phyloP scores from a whole-genome alignment of 805 yeast genomes.

The Cyberlindnera suaveolens region DNA sequence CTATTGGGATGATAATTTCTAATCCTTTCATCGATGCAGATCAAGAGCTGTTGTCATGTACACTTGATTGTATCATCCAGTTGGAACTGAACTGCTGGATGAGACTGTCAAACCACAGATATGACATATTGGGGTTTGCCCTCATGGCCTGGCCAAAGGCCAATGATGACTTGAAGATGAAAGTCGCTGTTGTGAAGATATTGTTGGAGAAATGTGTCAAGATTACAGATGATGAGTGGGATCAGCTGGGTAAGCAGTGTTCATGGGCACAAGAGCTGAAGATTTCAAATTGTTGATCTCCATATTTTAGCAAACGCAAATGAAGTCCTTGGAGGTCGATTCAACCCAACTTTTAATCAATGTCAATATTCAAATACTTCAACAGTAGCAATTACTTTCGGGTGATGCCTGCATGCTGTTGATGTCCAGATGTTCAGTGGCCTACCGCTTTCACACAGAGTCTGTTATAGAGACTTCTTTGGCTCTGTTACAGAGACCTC shows the following conservation, averaged over 20 bases:
- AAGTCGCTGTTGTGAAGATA: neutral
- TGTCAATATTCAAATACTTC: too few relatives aligned
- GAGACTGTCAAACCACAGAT: slow-evolving; percentile 12
- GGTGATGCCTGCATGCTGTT: too few relatives aligned
- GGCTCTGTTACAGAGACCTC: too few relatives aligned
- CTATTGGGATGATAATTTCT: slow-evolving; percentile 15
- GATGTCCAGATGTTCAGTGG: too few relatives aligned
- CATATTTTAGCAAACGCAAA: too few relatives aligned
- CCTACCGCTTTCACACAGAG: too few relatives aligned
- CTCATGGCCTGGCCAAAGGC: slow-evolving; percentile 10
- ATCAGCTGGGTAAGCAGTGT: slow-evolving; percentile 1
- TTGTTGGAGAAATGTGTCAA: slow-evolving; percentile 7
- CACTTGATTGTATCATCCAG: slow-evolving; percentile 10
- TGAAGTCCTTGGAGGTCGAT: too few relatives aligned
- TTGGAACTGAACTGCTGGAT: slow-evolving; percentile 20
- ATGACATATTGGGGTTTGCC: slow-evolving; percentile 19
- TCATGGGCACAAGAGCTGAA: too few relatives aligned
- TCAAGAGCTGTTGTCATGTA: slow-evolving; percentile 6
- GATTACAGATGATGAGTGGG: slow-evolving; percentile 5
- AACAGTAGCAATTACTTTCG: too few relatives aligned
- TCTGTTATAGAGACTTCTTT: too few relatives aligned
- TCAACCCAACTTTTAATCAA: too few relatives aligned
- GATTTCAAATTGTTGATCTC: too few relatives aligned
- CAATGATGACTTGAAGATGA: slow-evolving; percentile 3
- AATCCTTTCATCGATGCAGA: slow-evolving; percentile 20